Percentiles rank a stretch among this genome's conserved stretches.
Conservation (phyloP, 2,329 filamentous ascomycete species). For the Xylariales sp. region DNA sequence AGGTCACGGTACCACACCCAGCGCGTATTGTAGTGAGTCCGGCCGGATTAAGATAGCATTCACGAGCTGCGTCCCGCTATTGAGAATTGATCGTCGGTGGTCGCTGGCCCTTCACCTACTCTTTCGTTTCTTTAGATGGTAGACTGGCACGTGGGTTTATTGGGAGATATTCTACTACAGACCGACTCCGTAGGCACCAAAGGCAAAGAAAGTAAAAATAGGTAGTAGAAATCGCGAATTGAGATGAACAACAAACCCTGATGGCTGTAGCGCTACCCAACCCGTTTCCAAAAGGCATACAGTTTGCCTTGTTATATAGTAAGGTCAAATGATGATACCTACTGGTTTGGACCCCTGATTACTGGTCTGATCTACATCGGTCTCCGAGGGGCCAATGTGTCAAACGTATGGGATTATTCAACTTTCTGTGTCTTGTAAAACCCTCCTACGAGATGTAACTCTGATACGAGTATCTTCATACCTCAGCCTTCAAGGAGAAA, state of each 20-base stretch:
- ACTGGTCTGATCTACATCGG: conserved; percentile 17
- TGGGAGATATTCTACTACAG: not conserved
- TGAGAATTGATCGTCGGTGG: conserved; percentile 5
- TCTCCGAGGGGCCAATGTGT: not conserved
- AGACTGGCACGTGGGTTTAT: not conserved
- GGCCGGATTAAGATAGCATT: not conserved
- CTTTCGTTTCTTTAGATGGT: not conserved
- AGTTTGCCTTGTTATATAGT: conserved; percentile 5
- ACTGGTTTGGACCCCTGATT: conserved; percentile 19
- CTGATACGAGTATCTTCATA: conserved; percentile 3
- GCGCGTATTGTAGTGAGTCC: not conserved
- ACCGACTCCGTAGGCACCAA: too few species aligned
- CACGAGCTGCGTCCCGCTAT: conserved; percentile 19
- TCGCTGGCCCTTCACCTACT: not conserved
- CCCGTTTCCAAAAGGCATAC: conserved; percentile 5
- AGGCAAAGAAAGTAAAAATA: too few species aligned
- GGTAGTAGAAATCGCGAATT: not conserved
- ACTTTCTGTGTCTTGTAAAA: conserved; percentile 3
- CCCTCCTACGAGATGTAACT: conserved; percentile 2
- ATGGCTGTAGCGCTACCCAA: not conserved
- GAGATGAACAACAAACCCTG: not conserved
- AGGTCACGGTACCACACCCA: conserved; percentile 14
- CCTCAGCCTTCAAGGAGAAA: conserved; percentile 9
- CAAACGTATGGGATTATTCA: conserved; percentile 6
- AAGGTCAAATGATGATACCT: not conserved